Evolutionary conservation across 1,284 basidiomycete species (phyloP).

Genomic region (Ganoderma boninense): DNA sequence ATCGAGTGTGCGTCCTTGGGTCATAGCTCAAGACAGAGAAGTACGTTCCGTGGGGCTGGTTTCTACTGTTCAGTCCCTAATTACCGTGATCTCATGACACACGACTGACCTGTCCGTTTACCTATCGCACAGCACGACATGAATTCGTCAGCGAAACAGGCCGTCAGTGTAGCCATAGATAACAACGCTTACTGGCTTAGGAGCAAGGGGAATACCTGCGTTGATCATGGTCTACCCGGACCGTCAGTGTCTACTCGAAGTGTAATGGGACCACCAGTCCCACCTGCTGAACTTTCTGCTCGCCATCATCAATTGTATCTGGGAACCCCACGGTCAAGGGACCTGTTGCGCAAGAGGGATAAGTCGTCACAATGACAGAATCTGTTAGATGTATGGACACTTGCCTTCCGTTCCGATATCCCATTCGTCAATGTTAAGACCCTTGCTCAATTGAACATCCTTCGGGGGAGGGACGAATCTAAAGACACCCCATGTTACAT

Average conservation of each 20-base stretch:
- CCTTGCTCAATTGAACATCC: slow-evolving; percentile 27
- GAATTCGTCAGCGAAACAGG: neutral
- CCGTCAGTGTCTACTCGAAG: neutral
- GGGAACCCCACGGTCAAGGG: slow-evolving; percentile 35
- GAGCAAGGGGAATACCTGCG: slow-evolving; percentile 34
- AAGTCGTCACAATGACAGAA: neutral
- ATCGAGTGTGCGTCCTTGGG: slow-evolving; percentile 38
- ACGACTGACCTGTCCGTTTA: slow-evolving; percentile 37
- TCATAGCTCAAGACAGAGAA: slow-evolving; percentile 38
- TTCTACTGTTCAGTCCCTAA: neutral
- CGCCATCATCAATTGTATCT: slow-evolving; percentile 32
- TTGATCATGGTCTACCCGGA: slow-evolving; percentile 35
- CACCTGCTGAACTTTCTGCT: slow-evolving; percentile 36
- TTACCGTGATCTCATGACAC: neutral
- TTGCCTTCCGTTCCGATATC: slow-evolving; percentile 33
- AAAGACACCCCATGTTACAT: neutral
- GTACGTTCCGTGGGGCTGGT: slow-evolving; percentile 37
- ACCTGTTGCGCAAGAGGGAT: slow-evolving; percentile 15
- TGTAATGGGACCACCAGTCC: neutral
- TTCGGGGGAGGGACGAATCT: slow-evolving; percentile 35
- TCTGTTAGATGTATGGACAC: neutral
- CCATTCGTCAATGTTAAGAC: slow-evolving; percentile 32
- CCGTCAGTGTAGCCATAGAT: neutral
- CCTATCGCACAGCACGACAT: slow-evolving; percentile 17
- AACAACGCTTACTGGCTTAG: slow-evolving; percentile 30